phyloP scores from a whole-genome alignment of 1,139 yeast species.

The Arxiozyma slooffiae region DNA sequence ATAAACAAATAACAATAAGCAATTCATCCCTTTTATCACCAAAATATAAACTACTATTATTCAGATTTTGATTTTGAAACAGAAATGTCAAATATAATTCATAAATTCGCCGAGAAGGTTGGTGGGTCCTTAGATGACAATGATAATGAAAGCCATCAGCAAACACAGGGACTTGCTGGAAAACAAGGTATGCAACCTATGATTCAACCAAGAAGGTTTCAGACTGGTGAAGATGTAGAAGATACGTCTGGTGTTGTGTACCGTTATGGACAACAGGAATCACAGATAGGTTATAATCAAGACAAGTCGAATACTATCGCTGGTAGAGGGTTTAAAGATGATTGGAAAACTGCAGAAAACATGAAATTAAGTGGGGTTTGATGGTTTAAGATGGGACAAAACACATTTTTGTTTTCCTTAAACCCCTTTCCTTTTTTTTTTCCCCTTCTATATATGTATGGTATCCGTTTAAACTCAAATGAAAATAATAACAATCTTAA shows the following conservation, averaged over 20 bases:
- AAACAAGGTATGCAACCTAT: background rate
- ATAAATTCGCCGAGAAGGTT: slow-evolving; percentile 23
- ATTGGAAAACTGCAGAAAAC: slow-evolving; percentile 7
- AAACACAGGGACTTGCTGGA: slow-evolving; percentile 5
- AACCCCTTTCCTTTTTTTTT: no score
- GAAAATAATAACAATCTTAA: background rate
- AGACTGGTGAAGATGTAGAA: no score
- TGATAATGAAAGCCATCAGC: slow-evolving; percentile 2
- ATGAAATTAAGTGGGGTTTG: no score
- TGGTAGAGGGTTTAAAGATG: slow-evolving; percentile 10
- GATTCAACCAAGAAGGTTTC: background rate
- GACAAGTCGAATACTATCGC: background rate
- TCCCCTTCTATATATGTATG: no score
- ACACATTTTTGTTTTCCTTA: no score
- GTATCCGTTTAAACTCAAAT: background rate
- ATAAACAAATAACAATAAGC: background rate
- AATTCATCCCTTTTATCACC: background rate
- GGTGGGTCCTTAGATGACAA: slow-evolving; percentile 15
- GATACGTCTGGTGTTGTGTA: no score
- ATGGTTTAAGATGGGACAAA: no score
- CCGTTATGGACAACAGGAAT: background rate
- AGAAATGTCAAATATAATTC: slow-evolving; percentile 22
- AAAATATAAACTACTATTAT: background rate
- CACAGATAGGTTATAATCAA: background rate
- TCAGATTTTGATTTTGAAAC: background rate